Percentiles rank a stretch among this genome's conserved stretches.
Evolutionary conservation across 495 filamentous ascomycete genomes (phyloP).

Genomic region (Penicillium waksmanii): DNA sequence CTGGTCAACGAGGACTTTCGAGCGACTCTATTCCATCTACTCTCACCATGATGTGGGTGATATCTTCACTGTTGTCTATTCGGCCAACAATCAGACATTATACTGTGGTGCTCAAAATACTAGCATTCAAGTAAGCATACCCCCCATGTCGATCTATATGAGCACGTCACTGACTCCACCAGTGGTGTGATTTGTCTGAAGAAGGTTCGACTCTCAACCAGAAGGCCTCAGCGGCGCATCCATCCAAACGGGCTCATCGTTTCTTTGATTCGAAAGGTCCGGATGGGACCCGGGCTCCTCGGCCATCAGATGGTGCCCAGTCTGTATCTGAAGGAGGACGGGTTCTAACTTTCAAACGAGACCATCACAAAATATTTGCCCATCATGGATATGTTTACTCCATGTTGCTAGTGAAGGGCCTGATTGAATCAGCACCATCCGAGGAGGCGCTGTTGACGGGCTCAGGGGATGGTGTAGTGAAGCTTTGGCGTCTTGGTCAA

Average conservation of each 20-base stretch:
- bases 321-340: conserved; percentile 55
- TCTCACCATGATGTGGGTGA: conserved; percentile 94
- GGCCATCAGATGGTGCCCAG: conserved; percentile 50
- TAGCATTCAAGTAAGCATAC: conserved; percentile 68
- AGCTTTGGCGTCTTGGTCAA: conserved; percentile 76
- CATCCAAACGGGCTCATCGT: conserved; percentile 78
- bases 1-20: conserved; percentile 65
- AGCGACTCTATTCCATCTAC: conserved; percentile 84
- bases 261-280: conserved; percentile 94
- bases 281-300: conserved; percentile 75
- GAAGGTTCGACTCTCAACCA: conserved; percentile 59
- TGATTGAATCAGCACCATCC: conserved; percentile 62
- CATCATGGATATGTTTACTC: conserved; percentile 96
- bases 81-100: conserved; percentile 71
- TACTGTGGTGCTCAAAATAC: conserved; percentile 96
- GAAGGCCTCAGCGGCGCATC: conserved; percentile 68
- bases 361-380: conserved; percentile 83
- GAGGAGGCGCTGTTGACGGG: conserved; percentile 87
- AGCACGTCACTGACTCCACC: background rate
- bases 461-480: conserved; percentile 90
- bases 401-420: conserved; percentile 78
- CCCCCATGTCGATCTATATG: conserved; percentile 1
- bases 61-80: conserved; percentile 91
- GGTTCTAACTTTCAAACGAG: conserved; percentile 79
- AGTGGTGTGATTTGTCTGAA: conserved; percentile 67